These are phyloP conservation scores for Tolypocladium endophyticum DNA, from an alignment of 2,329 filamentous ascomycete species.

Conservation along the genomic window DNA sequence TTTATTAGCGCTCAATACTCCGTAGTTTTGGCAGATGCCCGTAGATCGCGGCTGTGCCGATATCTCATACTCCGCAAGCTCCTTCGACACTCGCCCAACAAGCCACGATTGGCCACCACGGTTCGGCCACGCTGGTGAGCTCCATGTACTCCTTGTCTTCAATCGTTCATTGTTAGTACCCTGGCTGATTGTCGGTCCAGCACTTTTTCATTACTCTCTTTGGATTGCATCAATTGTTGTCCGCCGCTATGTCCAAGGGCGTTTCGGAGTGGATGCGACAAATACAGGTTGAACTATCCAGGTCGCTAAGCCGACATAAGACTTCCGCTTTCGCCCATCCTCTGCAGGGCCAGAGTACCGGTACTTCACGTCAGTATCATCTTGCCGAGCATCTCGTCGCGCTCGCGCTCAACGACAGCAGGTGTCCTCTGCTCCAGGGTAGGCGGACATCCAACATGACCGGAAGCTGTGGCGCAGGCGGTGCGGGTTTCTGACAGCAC, in stretches of 20 bases:
- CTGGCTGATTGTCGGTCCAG: too few species aligned
- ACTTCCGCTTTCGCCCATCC: not conserved
- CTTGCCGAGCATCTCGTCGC: not conserved
- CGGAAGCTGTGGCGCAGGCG: not conserved
- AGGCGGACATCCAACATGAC: not conserved
- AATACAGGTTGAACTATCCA: not conserved
- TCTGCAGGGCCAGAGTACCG: not conserved
- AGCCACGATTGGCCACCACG: not conserved
- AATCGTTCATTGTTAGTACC: not conserved
- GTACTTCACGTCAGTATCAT: not conserved
- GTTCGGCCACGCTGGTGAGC: not conserved
- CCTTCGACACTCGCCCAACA: not conserved
- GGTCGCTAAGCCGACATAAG: not conserved
- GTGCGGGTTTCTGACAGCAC: not conserved
- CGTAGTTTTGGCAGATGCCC: not conserved
- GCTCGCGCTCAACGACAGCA: not conserved
- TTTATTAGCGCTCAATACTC: not conserved
- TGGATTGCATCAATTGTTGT: too few species aligned
- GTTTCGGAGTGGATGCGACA: not conserved
- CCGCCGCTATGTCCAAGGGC: too few species aligned
- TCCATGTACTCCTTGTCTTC: not conserved
- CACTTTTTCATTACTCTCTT: too few species aligned
- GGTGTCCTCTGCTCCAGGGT: not conserved
- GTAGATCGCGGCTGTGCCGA: not conserved
- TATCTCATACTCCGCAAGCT: not conserved